phyloP scores from a whole-genome alignment of 83 land plant genomes.

The Larix sibirica region DNA sequence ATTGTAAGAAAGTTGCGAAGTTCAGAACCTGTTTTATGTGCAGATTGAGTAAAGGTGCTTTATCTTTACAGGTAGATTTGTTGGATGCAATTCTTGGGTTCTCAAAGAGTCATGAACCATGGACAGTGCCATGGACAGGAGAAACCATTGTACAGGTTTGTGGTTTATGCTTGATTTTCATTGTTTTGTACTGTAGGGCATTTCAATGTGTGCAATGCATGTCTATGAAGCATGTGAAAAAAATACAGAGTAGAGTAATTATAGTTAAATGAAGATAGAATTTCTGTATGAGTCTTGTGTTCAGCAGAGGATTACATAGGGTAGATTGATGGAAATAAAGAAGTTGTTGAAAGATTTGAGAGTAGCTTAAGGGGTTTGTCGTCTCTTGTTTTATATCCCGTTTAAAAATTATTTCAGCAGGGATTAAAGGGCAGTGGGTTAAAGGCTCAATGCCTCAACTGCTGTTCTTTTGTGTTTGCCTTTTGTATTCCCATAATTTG shows the following conservation, averaged over 20 bases:
- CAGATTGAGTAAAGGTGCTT: no score
- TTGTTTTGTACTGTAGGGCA: not conserved
- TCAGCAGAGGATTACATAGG: not conserved
- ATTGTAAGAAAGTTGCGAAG: no score
- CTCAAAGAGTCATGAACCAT: conserved; percentile 31
- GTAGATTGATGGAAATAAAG: not conserved
- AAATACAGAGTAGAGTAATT: not conserved
- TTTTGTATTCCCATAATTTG: not conserved
- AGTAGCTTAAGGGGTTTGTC: not conserved
- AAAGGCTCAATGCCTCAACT: not conserved
- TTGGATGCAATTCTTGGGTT: conserved; percentile 12
- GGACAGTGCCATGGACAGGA: conserved; percentile 78
- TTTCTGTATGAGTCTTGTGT: not conserved
- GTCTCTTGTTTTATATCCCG: not conserved
- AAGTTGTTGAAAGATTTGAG: not conserved
- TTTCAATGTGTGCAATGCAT: not conserved
- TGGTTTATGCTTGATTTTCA: not conserved
- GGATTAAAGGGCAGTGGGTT: not conserved
- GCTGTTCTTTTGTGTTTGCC: not conserved
- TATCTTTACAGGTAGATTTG: not conserved
- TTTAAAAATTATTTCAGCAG: not conserved
- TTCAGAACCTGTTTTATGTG: no score
- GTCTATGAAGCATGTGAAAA: no score
- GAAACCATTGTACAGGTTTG: conserved; percentile 64
- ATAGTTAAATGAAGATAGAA: not conserved